Conservation (phyloP, 306 rosid genomes). For the Hippophae tibetana region DNA sequence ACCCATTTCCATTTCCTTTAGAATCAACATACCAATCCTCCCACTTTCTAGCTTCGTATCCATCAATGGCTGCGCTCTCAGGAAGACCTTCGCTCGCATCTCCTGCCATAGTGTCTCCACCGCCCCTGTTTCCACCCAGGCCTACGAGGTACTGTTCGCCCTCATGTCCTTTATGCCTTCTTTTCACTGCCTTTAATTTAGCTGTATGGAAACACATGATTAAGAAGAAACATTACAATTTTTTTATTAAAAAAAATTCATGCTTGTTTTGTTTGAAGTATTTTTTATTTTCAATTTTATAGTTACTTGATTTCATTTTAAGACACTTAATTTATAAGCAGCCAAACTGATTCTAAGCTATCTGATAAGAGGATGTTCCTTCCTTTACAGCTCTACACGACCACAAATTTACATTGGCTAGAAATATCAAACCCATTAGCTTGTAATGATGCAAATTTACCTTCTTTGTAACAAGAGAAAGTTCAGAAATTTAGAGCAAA, state of each 20-base stretch:
- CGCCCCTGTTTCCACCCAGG: slow-evolving; percentile 33
- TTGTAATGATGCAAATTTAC: too few species aligned
- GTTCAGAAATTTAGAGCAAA: too few species aligned
- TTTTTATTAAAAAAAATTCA: not conserved
- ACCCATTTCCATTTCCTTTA: slow-evolving; percentile 16
- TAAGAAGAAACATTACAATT: not conserved
- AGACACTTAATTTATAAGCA: too few species aligned
- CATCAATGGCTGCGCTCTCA: not conserved
- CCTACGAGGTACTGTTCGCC: slow-evolving; percentile 56
- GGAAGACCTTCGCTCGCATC: slow-evolving; percentile 12
- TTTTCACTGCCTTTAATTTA: not conserved
- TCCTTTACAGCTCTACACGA: too few species aligned
- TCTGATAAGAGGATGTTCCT: too few species aligned
- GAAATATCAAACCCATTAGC: too few species aligned
- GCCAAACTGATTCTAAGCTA: too few species aligned
- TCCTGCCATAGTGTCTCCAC: slow-evolving; percentile 49
- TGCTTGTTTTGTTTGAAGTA: too few species aligned
- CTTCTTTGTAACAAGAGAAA: too few species aligned
- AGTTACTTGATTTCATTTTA: too few species aligned
- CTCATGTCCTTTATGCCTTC: slow-evolving; percentile 6
- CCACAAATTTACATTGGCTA: too few species aligned
- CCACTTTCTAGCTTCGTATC: slow-evolving; percentile 14
- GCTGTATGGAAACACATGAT: not conserved
- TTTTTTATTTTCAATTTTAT: too few species aligned
- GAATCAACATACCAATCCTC: slow-evolving; percentile 8